These are phyloP conservation scores for Gynandropsis gynandra DNA, from an alignment of 345 rosid species.

Conservation along the genomic window DNA sequence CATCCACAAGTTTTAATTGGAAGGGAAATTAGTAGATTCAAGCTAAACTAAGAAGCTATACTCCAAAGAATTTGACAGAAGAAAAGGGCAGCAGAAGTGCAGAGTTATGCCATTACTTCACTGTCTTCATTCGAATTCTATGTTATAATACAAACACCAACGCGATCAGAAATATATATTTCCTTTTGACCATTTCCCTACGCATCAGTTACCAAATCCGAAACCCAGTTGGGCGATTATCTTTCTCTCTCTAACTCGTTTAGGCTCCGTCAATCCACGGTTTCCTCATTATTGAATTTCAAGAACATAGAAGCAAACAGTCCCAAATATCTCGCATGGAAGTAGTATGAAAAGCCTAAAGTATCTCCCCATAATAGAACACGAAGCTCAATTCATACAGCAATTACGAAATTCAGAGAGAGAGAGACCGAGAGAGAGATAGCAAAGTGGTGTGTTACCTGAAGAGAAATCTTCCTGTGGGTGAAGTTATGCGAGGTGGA, in stretches of 20 bases:
- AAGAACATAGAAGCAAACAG: background rate
- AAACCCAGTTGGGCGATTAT: background rate
- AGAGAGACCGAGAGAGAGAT: conserved; percentile 1
- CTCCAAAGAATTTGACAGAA: background rate
- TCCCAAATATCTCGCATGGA: background rate
- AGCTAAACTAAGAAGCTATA: background rate
- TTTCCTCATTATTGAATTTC: too few relatives aligned
- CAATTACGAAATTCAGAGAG: background rate
- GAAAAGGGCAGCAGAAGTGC: background rate
- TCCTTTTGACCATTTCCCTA: background rate
- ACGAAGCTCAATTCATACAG: background rate
- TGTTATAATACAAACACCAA: background rate
- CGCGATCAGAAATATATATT: background rate
- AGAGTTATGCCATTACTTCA: too few relatives aligned
- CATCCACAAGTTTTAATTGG: conserved; percentile 40
- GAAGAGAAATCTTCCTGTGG: conserved; percentile 29
- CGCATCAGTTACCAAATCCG: background rate
- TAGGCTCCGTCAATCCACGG: too few relatives aligned
- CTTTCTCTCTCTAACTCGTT: too few relatives aligned
- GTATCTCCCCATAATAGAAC: background rate
- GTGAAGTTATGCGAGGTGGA: conserved; percentile 25
- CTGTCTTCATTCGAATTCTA: background rate
- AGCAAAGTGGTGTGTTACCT: conserved; percentile 28
- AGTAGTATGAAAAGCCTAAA: background rate
- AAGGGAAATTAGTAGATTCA: conserved; percentile 23